phyloP scores from a whole-genome alignment of 495 filamentous ascomycete species.

The Immersiella caudata region DNA sequence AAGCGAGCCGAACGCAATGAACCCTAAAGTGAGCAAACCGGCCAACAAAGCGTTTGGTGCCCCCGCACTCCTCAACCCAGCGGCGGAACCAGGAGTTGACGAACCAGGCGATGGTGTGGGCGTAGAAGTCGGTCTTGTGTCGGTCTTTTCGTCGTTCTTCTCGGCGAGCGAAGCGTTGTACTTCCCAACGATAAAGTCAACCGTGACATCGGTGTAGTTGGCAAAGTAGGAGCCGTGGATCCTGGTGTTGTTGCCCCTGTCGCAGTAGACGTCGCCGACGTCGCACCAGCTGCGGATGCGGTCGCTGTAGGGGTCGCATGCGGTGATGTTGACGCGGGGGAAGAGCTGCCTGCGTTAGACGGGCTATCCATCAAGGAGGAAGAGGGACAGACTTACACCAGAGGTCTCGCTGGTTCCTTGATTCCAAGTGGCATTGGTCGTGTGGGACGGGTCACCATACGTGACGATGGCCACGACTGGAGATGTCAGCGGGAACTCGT shows the following conservation, averaged over 20 bases:
- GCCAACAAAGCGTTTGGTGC: background rate
- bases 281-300: slow-evolving; percentile 32
- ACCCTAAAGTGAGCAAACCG: too few species aligned
- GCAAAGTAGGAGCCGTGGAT: slow-evolving; percentile 31
- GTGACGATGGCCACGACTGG: slow-evolving; percentile 29
- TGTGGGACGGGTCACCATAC: slow-evolving; percentile 33
- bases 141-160: background rate
- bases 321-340: slow-evolving; percentile 18
- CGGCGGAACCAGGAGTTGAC: background rate
- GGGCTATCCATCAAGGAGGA: background rate
- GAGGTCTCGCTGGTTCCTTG: slow-evolving; percentile 23
- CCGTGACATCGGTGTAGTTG: slow-evolving; percentile 27
- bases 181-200: slow-evolving; percentile 28
- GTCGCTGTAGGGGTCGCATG: slow-evolving; percentile 25
- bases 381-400: slow-evolving; percentile 24
- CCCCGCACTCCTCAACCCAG: background rate
- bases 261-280: slow-evolving; percentile 35
- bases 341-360: slow-evolving; percentile 24
- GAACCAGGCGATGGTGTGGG: background rate
- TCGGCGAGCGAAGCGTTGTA: slow-evolving; percentile 22
- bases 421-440: slow-evolving; percentile 23
- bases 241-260: slow-evolving; percentile 20
- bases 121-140: background rate
- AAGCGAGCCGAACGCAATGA: background rate
- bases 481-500: background rate